phyloP scores from a whole-genome alignment of 306 rosid species.

The Betula pendula region DNA sequence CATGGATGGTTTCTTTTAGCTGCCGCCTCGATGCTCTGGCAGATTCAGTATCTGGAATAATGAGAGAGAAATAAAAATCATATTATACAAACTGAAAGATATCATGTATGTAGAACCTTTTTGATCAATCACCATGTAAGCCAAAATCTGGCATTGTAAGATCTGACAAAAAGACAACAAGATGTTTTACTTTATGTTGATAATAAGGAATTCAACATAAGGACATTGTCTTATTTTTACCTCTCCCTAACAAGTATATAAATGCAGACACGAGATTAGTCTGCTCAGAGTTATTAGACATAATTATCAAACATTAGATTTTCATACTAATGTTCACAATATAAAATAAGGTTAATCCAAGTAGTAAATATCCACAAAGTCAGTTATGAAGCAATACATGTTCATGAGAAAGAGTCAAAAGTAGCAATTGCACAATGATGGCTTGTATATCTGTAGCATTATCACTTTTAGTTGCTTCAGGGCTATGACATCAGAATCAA shows the following conservation, averaged over 20 bases:
- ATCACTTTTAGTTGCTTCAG: neutral
- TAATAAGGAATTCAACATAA: neutral
- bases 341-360: neutral
- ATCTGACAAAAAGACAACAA: neutral
- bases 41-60: conserved; percentile 72
- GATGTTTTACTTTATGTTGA: neutral
- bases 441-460: neutral
- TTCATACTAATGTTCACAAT: neutral
- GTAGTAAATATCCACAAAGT: neutral
- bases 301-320: neutral
- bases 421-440: neutral
- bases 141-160: neutral
- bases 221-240: neutral
- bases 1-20: conserved; percentile 75
- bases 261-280: neutral
- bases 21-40: conserved; percentile 80
- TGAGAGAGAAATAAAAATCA: conserved; percentile 13
- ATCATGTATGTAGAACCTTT: neutral
- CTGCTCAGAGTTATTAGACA: neutral
- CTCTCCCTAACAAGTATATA: neutral
- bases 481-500: neutral
- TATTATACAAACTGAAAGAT: conserved; percentile 22
- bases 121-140: neutral
- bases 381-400: neutral
- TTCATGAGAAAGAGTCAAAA: conserved; percentile 2